These are phyloP conservation scores for Entamoeba invadens DNA, from an alignment of 208 protist species.

Conservation along the genomic window DNA sequence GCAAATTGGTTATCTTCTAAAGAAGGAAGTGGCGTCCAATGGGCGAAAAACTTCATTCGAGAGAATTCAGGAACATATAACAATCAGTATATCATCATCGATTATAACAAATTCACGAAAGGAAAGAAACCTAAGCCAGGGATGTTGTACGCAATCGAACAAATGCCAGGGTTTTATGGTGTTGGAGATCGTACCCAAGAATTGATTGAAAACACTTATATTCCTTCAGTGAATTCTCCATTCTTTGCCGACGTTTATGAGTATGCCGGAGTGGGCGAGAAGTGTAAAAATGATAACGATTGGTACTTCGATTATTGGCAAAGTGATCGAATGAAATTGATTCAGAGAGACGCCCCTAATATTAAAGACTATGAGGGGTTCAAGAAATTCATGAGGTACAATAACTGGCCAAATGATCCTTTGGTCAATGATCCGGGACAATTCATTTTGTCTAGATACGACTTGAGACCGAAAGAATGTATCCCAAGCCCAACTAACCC, in stretches of 20 bases:
- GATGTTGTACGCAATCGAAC: constrained; percentile 53
- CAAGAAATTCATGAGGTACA: background rate
- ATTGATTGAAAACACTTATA: background rate
- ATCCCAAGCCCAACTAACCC: background rate
- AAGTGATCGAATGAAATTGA: background rate
- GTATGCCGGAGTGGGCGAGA: background rate
- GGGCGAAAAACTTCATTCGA: constrained; percentile 45
- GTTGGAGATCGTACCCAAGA: constrained; percentile 45
- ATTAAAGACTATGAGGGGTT: background rate
- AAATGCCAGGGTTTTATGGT: constrained; percentile 48
- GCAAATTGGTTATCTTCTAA: constrained; percentile 14
- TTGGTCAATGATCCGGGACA: background rate
- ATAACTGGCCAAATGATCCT: background rate
- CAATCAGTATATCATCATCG: constrained; percentile 66
- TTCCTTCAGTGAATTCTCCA: constrained; percentile 25
- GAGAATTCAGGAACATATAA: constrained; percentile 70
- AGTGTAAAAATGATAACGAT: background rate
- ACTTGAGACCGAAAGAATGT: constrained; percentile 14
- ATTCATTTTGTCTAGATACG: background rate
- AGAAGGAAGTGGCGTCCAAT: constrained; percentile 35
- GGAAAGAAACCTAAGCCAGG: background rate
- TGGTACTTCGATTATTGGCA: background rate
- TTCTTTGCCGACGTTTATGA: constrained; percentile 38
- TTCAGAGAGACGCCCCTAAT: background rate
- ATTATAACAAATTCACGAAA: constrained; percentile 46